These are phyloP conservation scores for Aureobasidium sp. DNA, from an alignment of 2,329 filamentous ascomycete genomes.

Conservation along the genomic window DNA sequence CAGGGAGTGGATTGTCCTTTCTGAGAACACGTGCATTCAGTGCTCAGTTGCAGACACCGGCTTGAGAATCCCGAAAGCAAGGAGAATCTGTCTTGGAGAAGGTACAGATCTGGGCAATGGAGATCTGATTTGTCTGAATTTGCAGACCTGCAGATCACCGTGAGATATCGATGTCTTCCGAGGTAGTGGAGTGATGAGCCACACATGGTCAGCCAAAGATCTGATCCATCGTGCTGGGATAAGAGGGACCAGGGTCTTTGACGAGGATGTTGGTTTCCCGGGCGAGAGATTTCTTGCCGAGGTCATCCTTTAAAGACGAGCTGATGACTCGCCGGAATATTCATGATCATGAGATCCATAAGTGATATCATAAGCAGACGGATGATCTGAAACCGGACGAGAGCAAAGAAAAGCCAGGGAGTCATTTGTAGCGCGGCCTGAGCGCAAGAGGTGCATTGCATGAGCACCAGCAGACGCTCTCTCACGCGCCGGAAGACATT, in stretches of 20 bases:
- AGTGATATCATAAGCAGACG: neutral
- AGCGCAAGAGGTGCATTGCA: slow-evolving; percentile 10
- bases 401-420: neutral
- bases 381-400: neutral
- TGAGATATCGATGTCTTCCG: neutral
- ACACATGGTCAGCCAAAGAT: neutral
- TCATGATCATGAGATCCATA: neutral
- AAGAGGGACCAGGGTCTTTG: neutral
- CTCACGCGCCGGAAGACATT: neutral
- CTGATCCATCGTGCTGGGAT: neutral
- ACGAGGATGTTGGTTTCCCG: neutral
- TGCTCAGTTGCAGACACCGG: neutral
- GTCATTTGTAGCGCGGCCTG: neutral
- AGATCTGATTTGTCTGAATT: neutral
- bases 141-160: neutral
- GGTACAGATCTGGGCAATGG: neutral
- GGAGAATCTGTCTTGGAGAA: neutral
- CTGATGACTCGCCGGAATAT: neutral
- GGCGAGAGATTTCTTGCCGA: neutral
- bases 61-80: neutral
- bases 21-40: neutral
- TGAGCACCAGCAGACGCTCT: neutral
- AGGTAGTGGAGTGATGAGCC: neutral
- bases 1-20: neutral
- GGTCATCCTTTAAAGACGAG: neutral